Base-by-base conservation (phyloP, 2,329 filamentous ascomycete species). In the Neonectria ditissima region DNA sequence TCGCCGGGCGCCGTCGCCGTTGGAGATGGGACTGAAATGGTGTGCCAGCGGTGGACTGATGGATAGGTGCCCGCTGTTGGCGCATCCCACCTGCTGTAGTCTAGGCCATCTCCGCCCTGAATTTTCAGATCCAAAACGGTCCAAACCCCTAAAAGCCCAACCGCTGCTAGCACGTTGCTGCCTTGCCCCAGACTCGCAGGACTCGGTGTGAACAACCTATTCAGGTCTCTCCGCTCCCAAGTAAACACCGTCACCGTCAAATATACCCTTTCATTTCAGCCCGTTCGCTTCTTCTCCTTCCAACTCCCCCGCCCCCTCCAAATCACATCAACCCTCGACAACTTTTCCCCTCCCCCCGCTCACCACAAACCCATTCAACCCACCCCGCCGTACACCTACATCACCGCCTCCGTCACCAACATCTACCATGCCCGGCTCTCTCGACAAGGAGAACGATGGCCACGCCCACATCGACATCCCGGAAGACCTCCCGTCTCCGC, bases 391-490 rank as follows among this genome's bases (percentile, higher is more conserved):
- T 32, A 48, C n/a, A n/a, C n/a, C n/a, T 18, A 59, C 26, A 51
- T 34, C 58, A 41, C 66, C 61, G 51, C 41, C 51, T 37, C 32
- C 20, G 30, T 43, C 60, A 28, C 55, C 55, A 32, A 28, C 18
- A 39, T 41, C 47, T 70, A 77, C 43, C 66, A 85, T 85, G 83
- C 75, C 83, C 41, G 75, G 75, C 52, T 75, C 81, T 41, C 64
- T 76, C 50, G 77, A 78, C 39, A 81, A 78, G 74, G 74, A 75
- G 66, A 68, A 68, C 72, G 78, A 75, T 66, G 75, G 66, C 73
- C 77, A 74, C 70, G 77, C 70, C 74, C 85, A 83, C 70, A 84
- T 87, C 73, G 84, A 86, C 65, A 79, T 86, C 55, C 78, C 80
- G 20, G 80, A 84, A 62, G 80, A 83, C 52, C 71, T 79, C 52